Base-by-base conservation (phyloP, 768 basidiomycete species). In the Asterophora parasitica region DNA sequence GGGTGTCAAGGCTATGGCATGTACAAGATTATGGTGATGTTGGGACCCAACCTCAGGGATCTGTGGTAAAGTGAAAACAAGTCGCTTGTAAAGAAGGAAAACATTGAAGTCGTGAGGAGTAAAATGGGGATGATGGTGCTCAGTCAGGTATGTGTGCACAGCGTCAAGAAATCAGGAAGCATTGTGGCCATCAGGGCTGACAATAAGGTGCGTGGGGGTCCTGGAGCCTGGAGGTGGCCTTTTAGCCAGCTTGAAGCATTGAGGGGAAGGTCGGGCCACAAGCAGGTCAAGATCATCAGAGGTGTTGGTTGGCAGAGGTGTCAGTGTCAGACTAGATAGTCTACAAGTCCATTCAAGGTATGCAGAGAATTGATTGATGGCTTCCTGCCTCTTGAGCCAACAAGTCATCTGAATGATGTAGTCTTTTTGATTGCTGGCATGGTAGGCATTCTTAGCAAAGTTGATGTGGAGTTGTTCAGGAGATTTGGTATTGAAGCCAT, bases 391-490 rank as follows among this genome's bases (percentile, higher is more conserved):
- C 1, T 46, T 37, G 0, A 77, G 57, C 67, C 69, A 73, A 0
- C 17, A 27, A 0, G 65, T 62, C 75, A 77, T 77, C 45, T 75
- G 73, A 7, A 42, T 30, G 8, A 55, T 38, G 35, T 63, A 65
- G 12, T 65, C 58, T 10, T 59, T 48, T 26, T 60, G 55, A 44
- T 68, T 71, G 11, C 49, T 58, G 1, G 62, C 64, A 12, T 46
- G 36, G 42, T 66, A 68, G 0, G 57, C 65, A 2, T 53, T 32
- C 50, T 77, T 76, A 1, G 71, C 67, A 36, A 60, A 65, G 53
- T 75, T 64, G 39, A 75, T 75, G 44, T 76, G 76, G 0, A 76
- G 60, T 0, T 64, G 60, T 53, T 75, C 70, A 0, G 65, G 50
- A 0, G 36, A 19, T 50, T 75, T 71, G 0, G 65, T 68, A 48